phyloP scores from a whole-genome alignment of 2,329 filamentous ascomycete genomes.

The Ascochyta koolunga region DNA sequence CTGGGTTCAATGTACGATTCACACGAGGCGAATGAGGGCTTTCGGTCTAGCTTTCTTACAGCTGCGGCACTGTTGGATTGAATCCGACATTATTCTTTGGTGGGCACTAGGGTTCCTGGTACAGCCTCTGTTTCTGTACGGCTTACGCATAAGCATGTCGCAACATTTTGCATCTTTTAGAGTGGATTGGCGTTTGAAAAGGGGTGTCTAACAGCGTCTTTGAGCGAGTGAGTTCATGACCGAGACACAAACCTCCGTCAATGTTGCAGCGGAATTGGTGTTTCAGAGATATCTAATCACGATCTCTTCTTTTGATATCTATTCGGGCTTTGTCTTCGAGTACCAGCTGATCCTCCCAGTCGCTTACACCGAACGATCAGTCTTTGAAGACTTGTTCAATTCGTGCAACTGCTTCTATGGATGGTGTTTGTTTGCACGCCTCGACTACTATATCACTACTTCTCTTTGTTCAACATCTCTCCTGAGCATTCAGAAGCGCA shows the following conservation, averaged over 20 bases:
- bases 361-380: not conserved
- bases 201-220: slow-evolving; percentile 1
- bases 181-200: slow-evolving; percentile 8
- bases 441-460: not conserved
- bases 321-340: not conserved
- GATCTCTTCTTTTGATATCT: not conserved
- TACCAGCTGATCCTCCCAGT: not conserved
- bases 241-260: slow-evolving; percentile 1
- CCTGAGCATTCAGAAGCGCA: not conserved
- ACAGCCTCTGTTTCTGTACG: slow-evolving; percentile 3
- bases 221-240: slow-evolving; percentile 1
- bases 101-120: not conserved
- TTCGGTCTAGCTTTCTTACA: slow-evolving; percentile 17
- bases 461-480: not conserved
- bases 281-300: slow-evolving; percentile 5
- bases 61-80: slow-evolving; percentile 25
- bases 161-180: slow-evolving; percentile 9
- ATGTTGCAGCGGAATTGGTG: not conserved
- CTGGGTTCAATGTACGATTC: slow-evolving; percentile 7
- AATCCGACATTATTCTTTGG: slow-evolving; percentile 18
- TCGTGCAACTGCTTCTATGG: no score
- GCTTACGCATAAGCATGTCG: slow-evolving; percentile 6
- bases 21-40: slow-evolving; percentile 18
- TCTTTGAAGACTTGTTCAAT: no score
- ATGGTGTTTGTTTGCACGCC: not conserved